Percentiles rank a stretch among this genome's conserved stretches.
These are phyloP conservation scores for Saccharomycopsis sp. DNA, from an alignment of 805 yeast genomes.

Conservation along the genomic window DNA sequence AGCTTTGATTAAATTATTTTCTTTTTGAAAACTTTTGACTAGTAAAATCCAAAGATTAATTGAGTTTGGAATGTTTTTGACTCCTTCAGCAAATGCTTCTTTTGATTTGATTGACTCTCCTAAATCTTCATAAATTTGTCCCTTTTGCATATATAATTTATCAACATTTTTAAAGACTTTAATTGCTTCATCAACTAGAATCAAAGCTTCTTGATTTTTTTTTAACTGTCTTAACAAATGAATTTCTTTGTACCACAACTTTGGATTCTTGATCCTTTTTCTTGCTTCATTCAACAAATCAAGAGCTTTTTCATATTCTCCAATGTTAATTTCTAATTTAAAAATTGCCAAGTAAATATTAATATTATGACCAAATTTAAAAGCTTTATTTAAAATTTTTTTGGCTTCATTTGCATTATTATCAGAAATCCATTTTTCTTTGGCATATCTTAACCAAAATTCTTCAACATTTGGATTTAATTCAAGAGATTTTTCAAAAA, in stretches of 20 bases:
- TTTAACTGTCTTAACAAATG: slow-evolving; percentile 35
- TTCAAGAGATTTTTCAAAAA: slow-evolving; percentile 44
- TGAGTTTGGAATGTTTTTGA: slow-evolving; percentile 34
- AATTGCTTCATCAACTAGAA: slow-evolving; percentile 37
- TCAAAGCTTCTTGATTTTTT: slow-evolving; percentile 28
- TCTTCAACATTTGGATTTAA: slow-evolving; percentile 39
- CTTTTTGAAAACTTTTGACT: slow-evolving; percentile 30
- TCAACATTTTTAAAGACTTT: slow-evolving; percentile 35
- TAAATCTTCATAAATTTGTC: slow-evolving; percentile 38
- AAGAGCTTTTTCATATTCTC: slow-evolving; percentile 28
- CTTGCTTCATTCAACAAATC: slow-evolving; percentile 28
- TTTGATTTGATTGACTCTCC: slow-evolving; percentile 32
- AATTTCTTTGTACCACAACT: slow-evolving; percentile 55
- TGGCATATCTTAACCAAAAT: slow-evolving; percentile 61
- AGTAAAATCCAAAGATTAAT: slow-evolving; percentile 44
- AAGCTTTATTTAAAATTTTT: slow-evolving; percentile 39
- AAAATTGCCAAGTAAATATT: slow-evolving; percentile 65
- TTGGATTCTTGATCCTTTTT: no score
- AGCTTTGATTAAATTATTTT: slow-evolving; percentile 36
- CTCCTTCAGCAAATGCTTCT: slow-evolving; percentile 38
- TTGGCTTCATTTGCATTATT: slow-evolving; percentile 43
- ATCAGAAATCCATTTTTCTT: slow-evolving; percentile 47
- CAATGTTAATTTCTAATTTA: slow-evolving; percentile 44
- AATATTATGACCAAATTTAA: slow-evolving; percentile 35
- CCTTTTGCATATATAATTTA: slow-evolving; percentile 51